These are phyloP conservation scores for Coriaria nepalensis DNA, from an alignment of 306 rosid genomes.

Conservation along the genomic window DNA sequence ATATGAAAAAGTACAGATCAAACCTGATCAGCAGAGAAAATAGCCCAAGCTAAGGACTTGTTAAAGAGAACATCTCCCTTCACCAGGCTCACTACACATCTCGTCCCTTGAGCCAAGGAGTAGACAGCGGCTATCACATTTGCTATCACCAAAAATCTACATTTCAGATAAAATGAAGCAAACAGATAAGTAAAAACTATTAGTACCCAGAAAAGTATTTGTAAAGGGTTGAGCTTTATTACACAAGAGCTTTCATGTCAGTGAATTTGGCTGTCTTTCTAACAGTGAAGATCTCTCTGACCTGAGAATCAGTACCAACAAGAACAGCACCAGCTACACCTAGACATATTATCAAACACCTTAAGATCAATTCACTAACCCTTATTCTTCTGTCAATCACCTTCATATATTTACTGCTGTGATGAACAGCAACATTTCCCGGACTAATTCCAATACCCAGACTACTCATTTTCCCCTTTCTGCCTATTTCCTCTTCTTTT, in stretches of 20 bases:
- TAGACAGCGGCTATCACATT: slow-evolving; percentile 62
- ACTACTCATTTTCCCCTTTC: slow-evolving; percentile 39
- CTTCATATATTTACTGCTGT: slow-evolving; percentile 26
- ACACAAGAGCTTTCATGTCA: slow-evolving; percentile 87
- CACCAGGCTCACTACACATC: slow-evolving; percentile 42
- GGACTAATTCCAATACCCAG: slow-evolving; percentile 76
- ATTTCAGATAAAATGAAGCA: slow-evolving; percentile 6
- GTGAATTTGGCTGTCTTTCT: slow-evolving; percentile 58
- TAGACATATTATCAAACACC: slow-evolving; percentile 45
- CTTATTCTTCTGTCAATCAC: slow-evolving; percentile 42
- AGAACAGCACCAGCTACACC: slow-evolving; percentile 64
- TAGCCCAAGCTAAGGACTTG: slow-evolving; percentile 78
- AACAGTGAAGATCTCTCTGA: slow-evolving; percentile 46
- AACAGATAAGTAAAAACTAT: too few species aligned
- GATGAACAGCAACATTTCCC: slow-evolving; percentile 57
- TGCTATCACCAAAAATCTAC: slow-evolving; percentile 60
- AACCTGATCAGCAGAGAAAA: slow-evolving; percentile 86
- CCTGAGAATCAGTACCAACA: slow-evolving; percentile 72
- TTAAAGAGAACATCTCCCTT: slow-evolving; percentile 51
- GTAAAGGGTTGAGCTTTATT: slow-evolving; percentile 9
- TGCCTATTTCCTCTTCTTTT: too few species aligned
- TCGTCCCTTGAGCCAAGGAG: slow-evolving; percentile 57
- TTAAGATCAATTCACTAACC: slow-evolving; percentile 57
- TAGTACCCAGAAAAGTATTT: background rate
- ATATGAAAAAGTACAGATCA: too few species aligned